phyloP scores from a whole-genome alignment of 768 basidiomycete species.

The Lactarius sanguifluus region DNA sequence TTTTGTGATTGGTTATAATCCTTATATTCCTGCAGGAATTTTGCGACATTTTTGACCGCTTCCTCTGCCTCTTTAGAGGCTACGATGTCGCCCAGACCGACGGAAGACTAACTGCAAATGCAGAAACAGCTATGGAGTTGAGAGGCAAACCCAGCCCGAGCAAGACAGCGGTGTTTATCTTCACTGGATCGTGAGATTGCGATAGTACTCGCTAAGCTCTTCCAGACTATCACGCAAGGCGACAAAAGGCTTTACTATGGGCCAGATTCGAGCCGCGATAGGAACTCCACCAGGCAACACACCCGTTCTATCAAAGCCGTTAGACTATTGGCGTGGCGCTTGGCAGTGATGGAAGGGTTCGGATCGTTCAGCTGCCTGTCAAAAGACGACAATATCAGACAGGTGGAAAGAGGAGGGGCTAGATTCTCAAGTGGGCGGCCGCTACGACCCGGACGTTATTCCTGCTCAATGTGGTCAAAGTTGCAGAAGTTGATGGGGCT shows the following conservation, averaged over 20 bases:
- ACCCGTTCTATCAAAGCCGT: background rate
- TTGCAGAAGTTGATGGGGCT: too few species aligned
- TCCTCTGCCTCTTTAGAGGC: too few species aligned
- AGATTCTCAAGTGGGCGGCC: background rate
- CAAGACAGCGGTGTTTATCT: too few species aligned
- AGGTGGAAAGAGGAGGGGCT: background rate
- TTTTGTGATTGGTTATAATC: too few species aligned
- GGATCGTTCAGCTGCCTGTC: background rate
- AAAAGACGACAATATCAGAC: background rate
- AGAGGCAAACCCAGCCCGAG: background rate
- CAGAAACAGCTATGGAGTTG: background rate
- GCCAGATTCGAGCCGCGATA: background rate
- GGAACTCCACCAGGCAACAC: background rate
- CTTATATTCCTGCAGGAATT: too few species aligned
- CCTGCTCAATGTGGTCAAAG: too few species aligned
- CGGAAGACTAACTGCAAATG: background rate
- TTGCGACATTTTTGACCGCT: too few species aligned
- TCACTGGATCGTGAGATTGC: background rate
- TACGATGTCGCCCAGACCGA: background rate
- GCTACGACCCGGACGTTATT: background rate
- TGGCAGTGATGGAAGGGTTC: background rate
- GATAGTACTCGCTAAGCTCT: background rate
- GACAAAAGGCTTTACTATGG: background rate
- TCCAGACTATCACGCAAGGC: background rate
- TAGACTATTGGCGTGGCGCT: background rate